These are phyloP conservation scores for Apiotrichum laibachii DNA, from an alignment of 1,284 basidiomycete species.

Conservation along the genomic window DNA sequence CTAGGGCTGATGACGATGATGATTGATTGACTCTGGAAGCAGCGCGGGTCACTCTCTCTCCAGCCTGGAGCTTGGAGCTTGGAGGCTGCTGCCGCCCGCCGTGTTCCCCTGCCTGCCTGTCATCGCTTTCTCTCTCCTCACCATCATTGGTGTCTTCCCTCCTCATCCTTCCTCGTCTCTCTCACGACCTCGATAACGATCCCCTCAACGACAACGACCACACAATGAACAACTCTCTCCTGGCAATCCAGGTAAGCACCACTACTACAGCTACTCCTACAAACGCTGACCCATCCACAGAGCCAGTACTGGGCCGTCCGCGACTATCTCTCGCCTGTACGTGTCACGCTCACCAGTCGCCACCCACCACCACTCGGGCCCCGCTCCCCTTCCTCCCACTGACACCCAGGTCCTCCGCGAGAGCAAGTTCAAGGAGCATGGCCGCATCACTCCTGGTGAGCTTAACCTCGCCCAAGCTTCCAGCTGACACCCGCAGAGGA, in stretches of 20 bases:
- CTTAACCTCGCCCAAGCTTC: constrained; percentile 7
- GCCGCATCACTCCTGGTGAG: constrained; percentile 89
- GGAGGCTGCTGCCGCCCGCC: no score
- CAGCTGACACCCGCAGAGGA: constrained; percentile 63
- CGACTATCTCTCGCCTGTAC: constrained; percentile 91
- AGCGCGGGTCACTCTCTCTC: no score
- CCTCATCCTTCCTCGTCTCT: neutral
- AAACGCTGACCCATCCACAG: constrained; percentile 44
- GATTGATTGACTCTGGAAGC: no score
- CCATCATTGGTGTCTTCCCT: neutral
- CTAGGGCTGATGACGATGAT: no score
- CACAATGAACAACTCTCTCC: constrained; percentile 49
- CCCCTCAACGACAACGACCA: neutral
- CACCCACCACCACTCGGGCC: neutral
- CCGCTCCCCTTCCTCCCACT: neutral
- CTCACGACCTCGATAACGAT: neutral
- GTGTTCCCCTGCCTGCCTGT: no score
- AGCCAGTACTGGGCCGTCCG: constrained; percentile 93
- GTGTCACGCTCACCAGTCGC: constrained; percentile 18
- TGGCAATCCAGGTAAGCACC: constrained; percentile 49
- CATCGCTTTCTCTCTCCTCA: no score
- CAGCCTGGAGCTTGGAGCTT: no score
- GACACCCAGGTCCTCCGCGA: constrained; percentile 78
- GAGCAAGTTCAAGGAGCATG: constrained; percentile 98
- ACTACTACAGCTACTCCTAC: no score